Conservation (phyloP, 2,329 filamentous ascomycete genomes). For the Exophiala oligosperma region DNA sequence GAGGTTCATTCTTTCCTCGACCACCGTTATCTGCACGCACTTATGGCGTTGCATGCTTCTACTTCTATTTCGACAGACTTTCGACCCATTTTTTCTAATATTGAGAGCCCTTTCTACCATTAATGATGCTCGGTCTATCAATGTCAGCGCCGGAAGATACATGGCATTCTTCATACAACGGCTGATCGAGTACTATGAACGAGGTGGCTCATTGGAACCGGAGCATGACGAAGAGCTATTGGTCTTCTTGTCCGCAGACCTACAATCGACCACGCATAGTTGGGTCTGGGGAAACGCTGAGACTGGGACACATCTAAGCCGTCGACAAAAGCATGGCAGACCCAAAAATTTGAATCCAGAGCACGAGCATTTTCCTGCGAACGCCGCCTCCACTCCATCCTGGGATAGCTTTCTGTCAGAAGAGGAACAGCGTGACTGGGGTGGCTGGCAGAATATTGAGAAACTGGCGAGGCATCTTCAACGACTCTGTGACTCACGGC, state of each 20-base stretch:
- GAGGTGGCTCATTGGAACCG: constrained; percentile 41
- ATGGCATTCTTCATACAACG: constrained; percentile 75
- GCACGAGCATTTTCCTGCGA: constrained; percentile 20
- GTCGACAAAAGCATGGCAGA: constrained; percentile 27
- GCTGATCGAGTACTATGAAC: constrained; percentile 59
- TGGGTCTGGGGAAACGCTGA: constrained; percentile 80
- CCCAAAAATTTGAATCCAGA: constrained; percentile 18
- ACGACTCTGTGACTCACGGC: constrained; percentile 34
- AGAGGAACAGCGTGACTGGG: constrained; percentile 67
- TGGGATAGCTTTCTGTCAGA: constrained; percentile 45
- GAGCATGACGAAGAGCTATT: constrained; percentile 83
- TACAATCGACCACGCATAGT: constrained; percentile 70
- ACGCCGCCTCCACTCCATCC: constrained; percentile 17
- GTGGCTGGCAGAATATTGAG: constrained; percentile 77
- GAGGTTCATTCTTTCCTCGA: constrained; percentile 64
- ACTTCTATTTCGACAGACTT: constrained; percentile 72
- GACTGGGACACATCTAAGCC: constrained; percentile 32
- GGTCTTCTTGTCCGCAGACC: constrained; percentile 80
- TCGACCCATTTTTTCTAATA: constrained; percentile 70
- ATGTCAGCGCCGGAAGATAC: constrained; percentile 76
- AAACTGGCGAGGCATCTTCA: constrained; percentile 58
- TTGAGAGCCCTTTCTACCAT: constrained; percentile 71
- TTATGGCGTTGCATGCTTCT: constrained; percentile 85
- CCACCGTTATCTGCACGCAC: constrained; percentile 75
- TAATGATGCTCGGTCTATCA: constrained; percentile 69